Evolutionary conservation across 306 rosid genomes (phyloP), one percentile per base, ranked within the genome.

Genomic region (Oxytropis ochrocephala): DNA sequence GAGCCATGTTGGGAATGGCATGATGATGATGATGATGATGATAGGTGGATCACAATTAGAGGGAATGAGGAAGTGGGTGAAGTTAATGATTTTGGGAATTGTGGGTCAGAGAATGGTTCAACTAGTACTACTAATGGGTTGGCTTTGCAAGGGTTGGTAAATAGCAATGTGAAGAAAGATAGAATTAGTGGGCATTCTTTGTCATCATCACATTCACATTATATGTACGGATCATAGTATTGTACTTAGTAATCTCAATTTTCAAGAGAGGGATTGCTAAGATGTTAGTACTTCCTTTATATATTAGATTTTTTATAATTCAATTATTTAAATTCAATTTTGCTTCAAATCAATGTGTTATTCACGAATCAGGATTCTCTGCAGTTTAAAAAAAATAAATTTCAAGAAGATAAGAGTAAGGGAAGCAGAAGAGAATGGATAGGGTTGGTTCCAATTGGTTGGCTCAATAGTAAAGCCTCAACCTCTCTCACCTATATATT

Each of bases 21-120:
- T 48, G 72, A 68, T 43, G 78, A 75, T 5, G 38, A 33, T 38
- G 48, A 29, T 47, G 49, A 47, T 60, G 87, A 75, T 41, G 83
- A 73, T 39, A 66, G 62, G 58, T 94, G 97, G 98, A 76, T 88
- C 72, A 79, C 82, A 43, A 57, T 69, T n/a, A 82, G 96, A 80
- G 70, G 56, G 55, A 53, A 46, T 50, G 72, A 64, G 17, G 47
- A 2, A 30, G 36, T 8, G 11, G 35, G 5, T 46, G 83, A 64
- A 18, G 55, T 14, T 58, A 75, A 72, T 42, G 73, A 6, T 19
- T 75, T 46, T 14, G 21, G 44, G 8, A 50, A 53, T 74, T 58
- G 71, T 79, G 84, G 85, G 85, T 18, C 82, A 67, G 74, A 48
- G 70, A 74, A 39, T 67, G 61, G 42, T 71, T 82, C 78, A n/a